phyloP scores from a whole-genome alignment of 441 rosid genomes.

The Corymbia calophylla region DNA sequence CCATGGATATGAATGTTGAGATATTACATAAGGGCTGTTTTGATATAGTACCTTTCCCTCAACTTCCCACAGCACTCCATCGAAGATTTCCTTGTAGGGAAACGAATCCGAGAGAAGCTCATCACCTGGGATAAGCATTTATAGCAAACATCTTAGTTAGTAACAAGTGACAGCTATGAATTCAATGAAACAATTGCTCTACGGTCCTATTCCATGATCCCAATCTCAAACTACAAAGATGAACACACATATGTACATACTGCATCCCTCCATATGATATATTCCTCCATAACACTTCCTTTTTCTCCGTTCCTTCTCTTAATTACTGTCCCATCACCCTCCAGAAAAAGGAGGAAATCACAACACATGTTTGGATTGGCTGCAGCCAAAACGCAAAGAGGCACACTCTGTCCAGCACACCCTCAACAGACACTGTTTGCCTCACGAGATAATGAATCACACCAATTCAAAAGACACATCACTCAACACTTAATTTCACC shows the following conservation, averaged over 20 bases:
- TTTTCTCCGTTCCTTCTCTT: not conserved
- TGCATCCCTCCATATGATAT: not conserved
- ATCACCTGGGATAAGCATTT: constrained; percentile 45
- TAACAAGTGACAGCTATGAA: not conserved
- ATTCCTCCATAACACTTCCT: not conserved
- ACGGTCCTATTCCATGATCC: not conserved
- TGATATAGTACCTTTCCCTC: constrained; percentile 61
- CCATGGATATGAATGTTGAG: not conserved
- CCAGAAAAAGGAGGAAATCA: not conserved
- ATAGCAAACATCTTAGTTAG: not conserved
- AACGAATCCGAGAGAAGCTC: constrained; percentile 97
- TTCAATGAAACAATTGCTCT: not conserved
- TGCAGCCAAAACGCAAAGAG: not conserved
- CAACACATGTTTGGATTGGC: not conserved
- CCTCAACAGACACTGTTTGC: not conserved
- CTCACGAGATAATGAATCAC: not conserved
- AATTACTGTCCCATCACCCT: not conserved
- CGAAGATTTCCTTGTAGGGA: constrained; percentile 70
- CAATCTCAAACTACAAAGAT: not conserved
- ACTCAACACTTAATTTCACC: not conserved
- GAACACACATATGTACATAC: not conserved
- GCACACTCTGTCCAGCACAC: not conserved
- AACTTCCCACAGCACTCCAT: constrained; percentile 83
- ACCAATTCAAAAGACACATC: not conserved
- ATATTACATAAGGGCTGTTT: not conserved